Base-by-base conservation (phyloP, 345 rosid species). In the Garcia nutans region DNA sequence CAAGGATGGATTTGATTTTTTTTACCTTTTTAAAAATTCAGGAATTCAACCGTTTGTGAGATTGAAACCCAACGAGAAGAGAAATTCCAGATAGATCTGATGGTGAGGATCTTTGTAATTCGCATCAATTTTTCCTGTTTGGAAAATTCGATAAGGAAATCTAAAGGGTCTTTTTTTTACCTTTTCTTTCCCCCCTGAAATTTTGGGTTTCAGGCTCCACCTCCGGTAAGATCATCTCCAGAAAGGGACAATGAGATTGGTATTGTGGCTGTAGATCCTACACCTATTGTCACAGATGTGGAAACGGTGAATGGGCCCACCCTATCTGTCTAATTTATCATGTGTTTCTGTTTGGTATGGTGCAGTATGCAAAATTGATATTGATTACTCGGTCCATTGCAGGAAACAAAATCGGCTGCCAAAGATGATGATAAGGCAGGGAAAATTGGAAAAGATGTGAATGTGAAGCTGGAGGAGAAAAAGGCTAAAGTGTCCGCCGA, bases 1-100 rank as follows among this genome's bases (percentile, higher is more conserved):
- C 5, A 47, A 64, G 42, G 50, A 8, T 37, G 47, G 74, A n/a
- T 4, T 72, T 42, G 8, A 15, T 44, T 20, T 8, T 42, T 59
- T 56, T 59, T 62, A 13, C 20, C 15, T 24, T 74, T 37, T 68
- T 66, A 26, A 77, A 68, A 68, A 2, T 79, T 76, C 83, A 89
- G 93, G 68, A 85, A 79, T 69, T 63, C 81, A 26, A 79, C 87
- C 58, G 86, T 64, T 15, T 56, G 75, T 37, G 88, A 81, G 85
- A 71, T 37, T 31, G 92, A 87, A 64, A 89, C 71, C 37, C 88
- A 79, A 69, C 79, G 82, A 22, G 96, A 87, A 70, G 92, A 84
- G 82, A 96, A 89, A 87, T 93, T 89, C 75, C 93, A 87, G 86
- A 96, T 96, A 91, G 99, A 96, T 93, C 95, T 93, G 86, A 96